Evolutionary conservation across 257 asterid species (phyloP).

Genomic region (Coffea eugenioides): DNA sequence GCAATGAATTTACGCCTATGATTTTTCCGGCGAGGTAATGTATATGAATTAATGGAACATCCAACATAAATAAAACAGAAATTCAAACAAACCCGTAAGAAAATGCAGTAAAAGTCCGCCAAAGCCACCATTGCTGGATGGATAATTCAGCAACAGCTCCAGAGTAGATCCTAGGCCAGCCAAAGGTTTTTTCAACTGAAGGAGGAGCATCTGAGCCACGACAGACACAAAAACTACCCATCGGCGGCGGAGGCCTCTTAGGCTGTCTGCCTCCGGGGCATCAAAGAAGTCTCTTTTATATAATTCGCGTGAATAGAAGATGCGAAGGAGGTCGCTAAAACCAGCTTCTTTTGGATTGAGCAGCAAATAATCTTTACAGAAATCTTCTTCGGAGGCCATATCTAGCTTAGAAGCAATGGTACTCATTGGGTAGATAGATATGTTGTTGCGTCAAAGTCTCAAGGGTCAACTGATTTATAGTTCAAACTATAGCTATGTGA

Average conservation of each 20-base stretch:
- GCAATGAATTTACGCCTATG: too few relatives aligned
- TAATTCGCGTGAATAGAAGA: conserved; percentile 37
- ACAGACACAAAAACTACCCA: conserved; percentile 64
- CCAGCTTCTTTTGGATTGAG: conserved; percentile 46
- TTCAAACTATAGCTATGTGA: neutral
- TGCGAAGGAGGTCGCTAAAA: conserved; percentile 36
- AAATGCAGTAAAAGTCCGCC: conserved; percentile 36
- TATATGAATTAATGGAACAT: too few relatives aligned
- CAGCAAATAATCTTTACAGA: conserved; percentile 36
- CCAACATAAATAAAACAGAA: too few relatives aligned
- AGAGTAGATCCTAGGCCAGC: conserved; percentile 33
- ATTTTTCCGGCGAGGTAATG: too few relatives aligned
- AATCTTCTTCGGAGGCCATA: conserved; percentile 20
- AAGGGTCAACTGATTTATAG: neutral
- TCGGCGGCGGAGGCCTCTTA: conserved; percentile 32
- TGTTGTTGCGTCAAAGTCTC: neutral
- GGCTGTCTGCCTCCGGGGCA: conserved; percentile 9
- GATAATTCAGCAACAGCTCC: conserved; percentile 47
- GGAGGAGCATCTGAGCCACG: conserved; percentile 35
- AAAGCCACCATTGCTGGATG: conserved; percentile 54
- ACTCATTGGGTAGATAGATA: neutral
- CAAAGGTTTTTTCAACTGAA: conserved; percentile 41
- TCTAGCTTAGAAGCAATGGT: conserved; percentile 15
- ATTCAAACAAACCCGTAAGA: conserved; percentile 34
- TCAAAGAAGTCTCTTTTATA: conserved; percentile 33